Evolutionary conservation across 108 stramenopile species (phyloP), one percentile per base, ranked within the genome.

Genomic region (Pseudonitzschia multiseries): DNA sequence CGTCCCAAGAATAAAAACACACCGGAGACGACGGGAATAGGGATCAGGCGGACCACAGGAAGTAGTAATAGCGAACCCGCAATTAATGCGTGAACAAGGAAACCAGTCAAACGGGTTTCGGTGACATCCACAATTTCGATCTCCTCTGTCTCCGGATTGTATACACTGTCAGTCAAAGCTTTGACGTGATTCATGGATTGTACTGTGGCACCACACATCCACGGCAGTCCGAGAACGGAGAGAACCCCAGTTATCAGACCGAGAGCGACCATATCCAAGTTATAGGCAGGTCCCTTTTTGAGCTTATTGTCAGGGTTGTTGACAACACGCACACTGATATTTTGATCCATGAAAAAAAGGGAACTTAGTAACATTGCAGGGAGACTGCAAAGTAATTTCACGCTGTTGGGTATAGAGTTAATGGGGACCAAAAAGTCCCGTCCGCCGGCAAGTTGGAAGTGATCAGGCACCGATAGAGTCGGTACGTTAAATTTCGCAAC

Each of bases 131-230:
- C 84, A 59, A 94, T 86, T 76, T 93, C 96, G 21, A 81, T 79
- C 65, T 89, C 78, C 64, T 86, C 81, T 8, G 89, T 87, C 74
- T 92, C 86, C 66, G 87, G 70, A 65, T 93, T 89, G 72, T 82
- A 84, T 33, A 86, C 81, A n/a, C 83, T 84, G 42, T 90, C 83
- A 26, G 95, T 86, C 91, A 98, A 79, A 5, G 94, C 93, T 26
- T 89, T 75, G 9, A 98, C 93, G 71, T 96, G 95, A 79, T 94
- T 96, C 71, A 96, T 85, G 29, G 93, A 94, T 75, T 98, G 97
- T 17, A 98, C 96, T 17, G 97, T 98, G 28, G 97, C 96, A 14
- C 96, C 96, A 73, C 97, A 98, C 96, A 97, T 97, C 97, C 97
- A 98, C 27, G 97, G 97, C n/a, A 98, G 80, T 12, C 97, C 97